Conservation (phyloP, 2,329 filamentous ascomycete species). For the Fusarium coicis region DNA sequence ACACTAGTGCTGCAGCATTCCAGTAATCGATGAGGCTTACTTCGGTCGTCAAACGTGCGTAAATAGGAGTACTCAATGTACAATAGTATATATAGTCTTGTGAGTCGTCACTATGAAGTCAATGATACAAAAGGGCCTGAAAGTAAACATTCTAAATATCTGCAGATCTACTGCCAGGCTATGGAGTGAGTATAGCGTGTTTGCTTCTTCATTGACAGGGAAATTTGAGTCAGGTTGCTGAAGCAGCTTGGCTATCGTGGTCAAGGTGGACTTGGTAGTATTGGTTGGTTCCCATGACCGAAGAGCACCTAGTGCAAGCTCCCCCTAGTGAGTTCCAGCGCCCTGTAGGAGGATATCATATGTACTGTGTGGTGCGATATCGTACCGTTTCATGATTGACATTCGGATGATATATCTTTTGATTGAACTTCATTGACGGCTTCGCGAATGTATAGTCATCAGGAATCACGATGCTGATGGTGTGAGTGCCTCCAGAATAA, state of each 20-base stretch:
- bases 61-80: neutral
- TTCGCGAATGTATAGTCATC: neutral
- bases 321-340: neutral
- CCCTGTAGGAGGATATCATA: fast-evolving
- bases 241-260: neutral
- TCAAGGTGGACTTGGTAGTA: neutral
- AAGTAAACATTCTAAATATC: too few relatives aligned
- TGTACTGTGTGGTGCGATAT: fast-evolving
- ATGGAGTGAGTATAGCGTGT: neutral
- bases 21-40: neutral
- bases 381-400: neutral
- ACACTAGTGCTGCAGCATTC: neutral
- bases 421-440: neutral
- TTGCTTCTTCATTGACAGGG: neutral
- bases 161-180: too few relatives aligned
- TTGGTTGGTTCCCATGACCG: neutral
- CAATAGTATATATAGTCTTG: too few relatives aligned
- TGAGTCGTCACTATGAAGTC: too few relatives aligned
- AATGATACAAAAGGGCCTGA: too few relatives aligned
- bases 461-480: fast-evolving
- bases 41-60: neutral
- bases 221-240: fast-evolving
- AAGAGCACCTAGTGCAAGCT: neutral
- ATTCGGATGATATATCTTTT: neutral
- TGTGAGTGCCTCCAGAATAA: neutral